These are phyloP conservation scores for Ascobolus immersus DNA, from an alignment of 495 filamentous ascomycete species.

Conservation along the genomic window DNA sequence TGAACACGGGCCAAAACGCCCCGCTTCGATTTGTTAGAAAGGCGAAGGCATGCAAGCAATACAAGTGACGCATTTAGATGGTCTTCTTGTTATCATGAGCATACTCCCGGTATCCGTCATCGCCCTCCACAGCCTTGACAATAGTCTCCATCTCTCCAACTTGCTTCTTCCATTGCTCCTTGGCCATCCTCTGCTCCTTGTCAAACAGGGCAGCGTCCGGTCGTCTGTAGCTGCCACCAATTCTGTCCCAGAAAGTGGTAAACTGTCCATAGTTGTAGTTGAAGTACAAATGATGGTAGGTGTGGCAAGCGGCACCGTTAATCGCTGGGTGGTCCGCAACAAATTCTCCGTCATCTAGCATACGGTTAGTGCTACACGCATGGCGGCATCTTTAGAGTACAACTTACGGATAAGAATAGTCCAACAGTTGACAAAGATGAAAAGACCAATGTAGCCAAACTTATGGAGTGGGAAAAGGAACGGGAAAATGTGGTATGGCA, in stretches of 20 bases:
- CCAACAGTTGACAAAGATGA: constrained; percentile 90
- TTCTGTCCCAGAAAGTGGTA: constrained; percentile 79
- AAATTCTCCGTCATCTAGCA: constrained; percentile 67
- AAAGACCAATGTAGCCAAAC: constrained; percentile 59
- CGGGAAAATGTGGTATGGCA: constrained; percentile 85
- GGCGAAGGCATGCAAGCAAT: no score
- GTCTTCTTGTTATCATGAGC: constrained; percentile 7
- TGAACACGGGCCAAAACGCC: no score
- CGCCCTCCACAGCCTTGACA: constrained; percentile 61
- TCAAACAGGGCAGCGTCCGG: constrained; percentile 73
- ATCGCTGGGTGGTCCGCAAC: constrained; percentile 65
- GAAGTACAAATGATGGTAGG: constrained; percentile 93
- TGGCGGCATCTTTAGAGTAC: not conserved
- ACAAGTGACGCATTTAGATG: no score
- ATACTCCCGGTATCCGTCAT: constrained; percentile 25
- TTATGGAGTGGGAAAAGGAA: constrained; percentile 89
- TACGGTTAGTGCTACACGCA: constrained; percentile 1
- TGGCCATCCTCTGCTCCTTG: constrained; percentile 67
- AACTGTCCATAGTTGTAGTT: constrained; percentile 98
- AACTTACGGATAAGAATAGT: constrained; percentile 61
- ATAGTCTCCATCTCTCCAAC: constrained; percentile 65
- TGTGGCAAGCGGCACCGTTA: constrained; percentile 90
- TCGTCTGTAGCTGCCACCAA: constrained; percentile 69
- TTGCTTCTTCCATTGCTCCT: constrained; percentile 59
- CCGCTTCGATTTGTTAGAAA: no score